Conservation (phyloP, 805 yeast genomes). For the Wickerhamomyces alni region DNA sequence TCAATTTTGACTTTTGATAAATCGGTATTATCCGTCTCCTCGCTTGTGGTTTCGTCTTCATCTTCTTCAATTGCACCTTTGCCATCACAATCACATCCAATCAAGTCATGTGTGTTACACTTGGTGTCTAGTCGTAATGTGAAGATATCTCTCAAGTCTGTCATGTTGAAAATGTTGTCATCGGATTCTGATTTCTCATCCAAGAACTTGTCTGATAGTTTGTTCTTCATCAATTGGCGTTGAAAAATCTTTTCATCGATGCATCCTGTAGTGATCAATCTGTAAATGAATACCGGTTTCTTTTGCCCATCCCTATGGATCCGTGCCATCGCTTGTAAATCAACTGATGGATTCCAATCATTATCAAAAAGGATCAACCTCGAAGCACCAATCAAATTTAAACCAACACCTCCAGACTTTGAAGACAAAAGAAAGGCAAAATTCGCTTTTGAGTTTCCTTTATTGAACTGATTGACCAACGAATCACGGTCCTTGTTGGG, state of each 20-base stretch:
- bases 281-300: slow-evolving; percentile 69
- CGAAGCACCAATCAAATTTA: slow-evolving; percentile 87
- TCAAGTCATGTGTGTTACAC: slow-evolving; percentile 74
- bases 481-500: slow-evolving; percentile 58
- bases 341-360: slow-evolving; percentile 96
- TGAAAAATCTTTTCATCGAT: slow-evolving; percentile 94
- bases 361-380: slow-evolving; percentile 81
- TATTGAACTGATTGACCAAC: slow-evolving; percentile 55
- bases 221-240: slow-evolving; percentile 80
- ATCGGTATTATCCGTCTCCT: background rate
- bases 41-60: background rate
- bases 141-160: slow-evolving; percentile 72
- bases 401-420: slow-evolving; percentile 90
- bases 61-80: slow-evolving; percentile 34
- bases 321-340: slow-evolving; percentile 92
- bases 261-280: slow-evolving; percentile 82
- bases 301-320: slow-evolving; percentile 92
- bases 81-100: slow-evolving; percentile 59
- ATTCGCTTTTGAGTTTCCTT: slow-evolving; percentile 23
- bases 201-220: slow-evolving; percentile 67
- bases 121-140: slow-evolving; percentile 42
- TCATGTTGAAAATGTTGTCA: slow-evolving; percentile 61
- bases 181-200: slow-evolving; percentile 38
- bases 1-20: background rate
- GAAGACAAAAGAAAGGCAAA: slow-evolving; percentile 76